Percentiles rank a stretch among this genome's conserved stretches.
Evolutionary conservation across 148 eudicot genomes (phyloP).

Genomic region (Rhododendron henanense): DNA sequence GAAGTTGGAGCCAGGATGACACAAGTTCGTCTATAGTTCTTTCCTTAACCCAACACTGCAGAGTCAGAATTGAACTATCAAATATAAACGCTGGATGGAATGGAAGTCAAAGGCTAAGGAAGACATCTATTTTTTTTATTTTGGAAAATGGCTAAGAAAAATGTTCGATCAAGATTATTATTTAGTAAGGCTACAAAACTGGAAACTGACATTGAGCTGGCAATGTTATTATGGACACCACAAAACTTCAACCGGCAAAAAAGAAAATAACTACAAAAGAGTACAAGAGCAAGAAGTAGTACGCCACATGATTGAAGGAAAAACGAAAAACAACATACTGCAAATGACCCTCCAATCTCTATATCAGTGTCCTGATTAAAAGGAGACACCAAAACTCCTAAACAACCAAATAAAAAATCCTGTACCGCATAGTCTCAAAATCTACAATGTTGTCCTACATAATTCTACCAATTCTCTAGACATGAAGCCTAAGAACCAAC

Average conservation of each 20-base stretch:
- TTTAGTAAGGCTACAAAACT: not conserved
- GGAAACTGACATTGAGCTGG: not conserved
- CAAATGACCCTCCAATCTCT: not conserved
- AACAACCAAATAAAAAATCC: not conserved
- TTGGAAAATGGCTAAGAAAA: not conserved
- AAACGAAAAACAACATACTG: not conserved
- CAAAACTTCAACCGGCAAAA: not conserved
- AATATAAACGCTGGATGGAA: not conserved
- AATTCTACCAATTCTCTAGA: not conserved
- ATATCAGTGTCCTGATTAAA: not conserved
- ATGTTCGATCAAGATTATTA: not conserved
- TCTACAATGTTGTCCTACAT: not conserved
- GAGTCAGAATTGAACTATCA: not conserved
- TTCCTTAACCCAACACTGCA: not conserved
- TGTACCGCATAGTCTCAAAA: not conserved
- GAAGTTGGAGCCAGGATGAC: not conserved
- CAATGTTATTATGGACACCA: not conserved
- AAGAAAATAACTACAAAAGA: not conserved
- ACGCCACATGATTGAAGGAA: not conserved
- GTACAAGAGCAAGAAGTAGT: not conserved
- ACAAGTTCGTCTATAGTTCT: not conserved
- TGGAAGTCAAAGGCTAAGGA: not conserved
- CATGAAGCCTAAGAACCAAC: not conserved
- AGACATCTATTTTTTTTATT: not conserved
- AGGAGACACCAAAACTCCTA: not conserved